Conservation (phyloP, 768 basidiomycete species). For the Amanita subjunquillea region DNA sequence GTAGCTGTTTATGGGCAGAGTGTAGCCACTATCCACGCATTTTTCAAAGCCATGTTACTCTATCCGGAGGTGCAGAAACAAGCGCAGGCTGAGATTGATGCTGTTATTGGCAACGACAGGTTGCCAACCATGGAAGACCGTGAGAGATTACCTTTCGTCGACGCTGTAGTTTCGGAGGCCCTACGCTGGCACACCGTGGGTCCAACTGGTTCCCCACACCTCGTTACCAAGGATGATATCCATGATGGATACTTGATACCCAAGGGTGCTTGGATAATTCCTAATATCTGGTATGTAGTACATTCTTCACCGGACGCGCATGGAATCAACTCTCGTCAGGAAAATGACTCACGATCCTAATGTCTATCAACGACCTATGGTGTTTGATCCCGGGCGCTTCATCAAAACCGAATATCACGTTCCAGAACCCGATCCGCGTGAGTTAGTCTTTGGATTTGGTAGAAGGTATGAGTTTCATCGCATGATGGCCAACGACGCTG, state of each 20-base stretch:
- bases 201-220: conserved; percentile 26
- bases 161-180: conserved; percentile 10
- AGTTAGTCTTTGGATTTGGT: conserved; percentile 44
- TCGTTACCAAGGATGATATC: conserved; percentile 30
- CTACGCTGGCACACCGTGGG: too few relatives aligned
- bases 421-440: conserved; percentile 33
- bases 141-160: conserved; percentile 28
- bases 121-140: conserved; percentile 30
- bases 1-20: conserved; percentile 17
- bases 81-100: conserved; percentile 33
- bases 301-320: not conserved
- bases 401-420: conserved; percentile 22
- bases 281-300: conserved; percentile 21
- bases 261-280: conserved; percentile 23
- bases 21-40: conserved; percentile 25
- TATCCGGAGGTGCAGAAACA: conserved; percentile 26
- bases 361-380: conserved; percentile 31
- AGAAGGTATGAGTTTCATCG: conserved; percentile 22
- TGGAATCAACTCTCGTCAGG: conserved; percentile 13
- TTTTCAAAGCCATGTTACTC: conserved; percentile 30
- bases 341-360: conserved; percentile 31
- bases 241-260: conserved; percentile 34
- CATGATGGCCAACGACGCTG: not conserved
- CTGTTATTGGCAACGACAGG: conserved; percentile 26
- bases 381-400: conserved; percentile 39